Base-by-base conservation (phyloP, 208 protist species). In the Leishmania arabica region DNA sequence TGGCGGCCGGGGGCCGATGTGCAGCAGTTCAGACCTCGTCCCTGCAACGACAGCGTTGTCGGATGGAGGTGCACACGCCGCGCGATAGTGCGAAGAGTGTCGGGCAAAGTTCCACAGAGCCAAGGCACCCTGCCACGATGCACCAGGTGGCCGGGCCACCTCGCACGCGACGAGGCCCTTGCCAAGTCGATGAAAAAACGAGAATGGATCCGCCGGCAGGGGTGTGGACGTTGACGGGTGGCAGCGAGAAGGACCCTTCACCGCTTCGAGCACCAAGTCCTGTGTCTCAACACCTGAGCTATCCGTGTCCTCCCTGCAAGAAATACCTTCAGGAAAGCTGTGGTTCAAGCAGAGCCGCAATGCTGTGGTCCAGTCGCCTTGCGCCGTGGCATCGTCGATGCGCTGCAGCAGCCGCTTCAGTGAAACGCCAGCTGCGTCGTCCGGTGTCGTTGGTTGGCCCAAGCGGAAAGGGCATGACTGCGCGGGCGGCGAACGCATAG, bases 331-430 rank as follows among this genome's bases (percentile, higher is more conserved):
- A 51, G 19, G 13, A 31, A 27, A 31, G 42, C 11, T 40, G 3
- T 77, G 56, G 40, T 6, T 42, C 62, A 81, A 70, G 53, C 82
- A 82, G 15, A 87, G 79, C 37, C 49, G 66, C 77, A 96, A 64
- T 13, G 93, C 89, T 13, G 76, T 42, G 27, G 53, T 85, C 92
- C 92, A 96, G 73, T 94, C 87, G 31, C 91, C 83, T 11, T 34
- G 40, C 73, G 89, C 83, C 62, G 91, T 93, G 47, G 78, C 83
- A 8, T n/a, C 54, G 70, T 92, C 83, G 60, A 96, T 76, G 34
- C 85, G 78, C 5, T 53, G 82, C 5, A 81, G 66, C 53, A 42
- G 27, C 19, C 6, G 34, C 34, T 47, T 37, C n/a, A 45, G 56
- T 13, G 56, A 31, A 21, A 34, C 9, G 9, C 11, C 45, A 7